phyloP scores from a whole-genome alignment of 306 rosid species.

The Dryas alaskensis region DNA sequence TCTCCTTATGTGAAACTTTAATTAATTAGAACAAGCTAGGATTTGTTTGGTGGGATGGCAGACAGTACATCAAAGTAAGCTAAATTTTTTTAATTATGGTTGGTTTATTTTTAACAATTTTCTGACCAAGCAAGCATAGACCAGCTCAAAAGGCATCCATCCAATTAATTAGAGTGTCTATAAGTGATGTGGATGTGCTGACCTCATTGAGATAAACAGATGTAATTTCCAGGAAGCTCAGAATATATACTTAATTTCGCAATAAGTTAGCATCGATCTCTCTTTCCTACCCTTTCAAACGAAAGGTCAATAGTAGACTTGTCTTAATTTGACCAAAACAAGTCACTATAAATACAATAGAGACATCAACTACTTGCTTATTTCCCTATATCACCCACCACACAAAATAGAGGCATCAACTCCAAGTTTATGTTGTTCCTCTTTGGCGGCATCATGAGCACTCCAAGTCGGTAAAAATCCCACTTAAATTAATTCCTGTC shows the following conservation, averaged over 20 bases:
- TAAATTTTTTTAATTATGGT: neutral
- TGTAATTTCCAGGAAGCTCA: conserved; percentile 57
- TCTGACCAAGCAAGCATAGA: conserved; percentile 41
- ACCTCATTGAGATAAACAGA: conserved; percentile 20
- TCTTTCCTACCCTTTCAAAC: conserved; percentile 8
- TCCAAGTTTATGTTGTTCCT: too few species aligned
- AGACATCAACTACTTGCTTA: neutral
- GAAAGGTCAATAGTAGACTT: conserved; percentile 43
- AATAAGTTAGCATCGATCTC: conserved; percentile 21
- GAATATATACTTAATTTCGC: conserved; percentile 23
- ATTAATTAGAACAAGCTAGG: neutral
- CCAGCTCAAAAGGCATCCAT: conserved; percentile 28
- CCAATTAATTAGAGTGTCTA: conserved; percentile 21
- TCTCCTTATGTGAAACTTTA: neutral
- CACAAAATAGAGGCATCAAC: neutral
- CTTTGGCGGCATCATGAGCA: neutral
- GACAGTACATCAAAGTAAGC: neutral
- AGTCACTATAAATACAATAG: conserved; percentile 3
- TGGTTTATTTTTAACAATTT: conserved; percentile 22
- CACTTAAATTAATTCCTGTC: neutral
- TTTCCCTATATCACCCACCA: neutral
- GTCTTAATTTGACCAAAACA: conserved; percentile 45
- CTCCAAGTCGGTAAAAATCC: neutral
- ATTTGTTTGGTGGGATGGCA: neutral
- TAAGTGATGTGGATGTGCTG: conserved; percentile 19